Conservation (phyloP, 2,329 filamentous ascomycete genomes). For the Colletotrichum chlorophyti region DNA sequence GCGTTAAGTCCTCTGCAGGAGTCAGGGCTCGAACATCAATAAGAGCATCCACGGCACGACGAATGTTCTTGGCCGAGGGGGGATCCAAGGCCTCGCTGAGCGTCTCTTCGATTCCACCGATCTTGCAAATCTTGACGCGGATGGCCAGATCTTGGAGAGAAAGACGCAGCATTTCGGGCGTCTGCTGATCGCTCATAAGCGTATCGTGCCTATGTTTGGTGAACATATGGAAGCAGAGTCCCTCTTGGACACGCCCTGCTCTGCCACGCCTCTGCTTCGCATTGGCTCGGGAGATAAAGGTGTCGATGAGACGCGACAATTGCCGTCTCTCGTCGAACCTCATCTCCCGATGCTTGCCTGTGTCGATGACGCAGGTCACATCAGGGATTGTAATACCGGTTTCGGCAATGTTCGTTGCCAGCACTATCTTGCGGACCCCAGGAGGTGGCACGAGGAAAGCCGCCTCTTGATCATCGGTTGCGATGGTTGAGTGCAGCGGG, state of each 20-base stretch:
- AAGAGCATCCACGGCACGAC: conserved; percentile 88
- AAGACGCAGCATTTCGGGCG: conserved; percentile 92
- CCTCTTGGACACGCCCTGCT: conserved; percentile 93
- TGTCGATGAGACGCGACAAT: conserved; percentile 87
- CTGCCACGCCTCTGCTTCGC: conserved; percentile 93
- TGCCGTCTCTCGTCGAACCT: conserved; percentile 93
- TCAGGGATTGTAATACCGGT: conserved; percentile 99
- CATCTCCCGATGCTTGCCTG: conserved; percentile 97
- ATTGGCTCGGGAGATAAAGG: conserved; percentile 94
- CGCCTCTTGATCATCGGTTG: conserved; percentile 93
- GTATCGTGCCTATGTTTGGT: conserved; percentile 88
- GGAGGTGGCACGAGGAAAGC: conserved; percentile 86
- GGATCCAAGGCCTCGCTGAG: conserved; percentile 88
- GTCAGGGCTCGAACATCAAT: conserved; percentile 93
- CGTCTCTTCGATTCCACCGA: conserved; percentile 91
- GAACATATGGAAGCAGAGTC: conserved; percentile 94
- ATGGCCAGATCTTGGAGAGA: conserved; percentile 95
- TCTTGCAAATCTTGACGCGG: conserved; percentile 95
- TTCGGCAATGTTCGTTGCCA: conserved; percentile 97
- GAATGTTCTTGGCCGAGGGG: conserved; percentile 90
- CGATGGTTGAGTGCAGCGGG: conserved; percentile 91
- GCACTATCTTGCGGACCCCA: conserved; percentile 88
- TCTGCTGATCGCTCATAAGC: conserved; percentile 89
- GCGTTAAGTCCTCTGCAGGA: conserved; percentile 79
- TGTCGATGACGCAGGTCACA: conserved; percentile 95